phyloP scores from a whole-genome alignment of 768 basidiomycete species.

The Boletus pseudopeckii region DNA sequence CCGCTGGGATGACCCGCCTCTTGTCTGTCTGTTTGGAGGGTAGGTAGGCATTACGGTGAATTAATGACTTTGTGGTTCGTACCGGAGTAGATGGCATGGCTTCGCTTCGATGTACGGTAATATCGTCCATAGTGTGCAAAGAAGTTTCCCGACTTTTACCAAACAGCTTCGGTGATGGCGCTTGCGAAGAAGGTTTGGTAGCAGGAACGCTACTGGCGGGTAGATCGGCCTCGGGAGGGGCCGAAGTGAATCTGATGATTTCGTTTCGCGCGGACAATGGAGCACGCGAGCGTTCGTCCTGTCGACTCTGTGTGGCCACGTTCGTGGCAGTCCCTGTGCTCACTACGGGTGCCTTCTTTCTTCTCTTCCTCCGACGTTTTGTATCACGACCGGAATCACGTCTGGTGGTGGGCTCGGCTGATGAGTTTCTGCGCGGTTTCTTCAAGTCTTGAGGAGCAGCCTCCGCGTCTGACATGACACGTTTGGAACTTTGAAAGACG shows the following conservation, averaged over 20 bases:
- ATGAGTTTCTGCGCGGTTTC: slow-evolving; percentile 22
- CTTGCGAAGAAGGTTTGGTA: background rate
- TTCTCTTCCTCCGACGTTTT: slow-evolving; percentile 29
- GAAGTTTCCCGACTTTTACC: background rate
- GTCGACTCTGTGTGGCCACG: slow-evolving; percentile 5
- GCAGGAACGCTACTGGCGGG: background rate
- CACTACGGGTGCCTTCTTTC: slow-evolving; percentile 29
- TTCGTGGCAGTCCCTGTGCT: slow-evolving; percentile 2
- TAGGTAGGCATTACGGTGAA: slow-evolving; percentile 10
- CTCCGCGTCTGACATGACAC: slow-evolving; percentile 26
- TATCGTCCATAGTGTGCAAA: background rate
- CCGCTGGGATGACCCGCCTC: background rate
- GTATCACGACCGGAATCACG: slow-evolving; percentile 23
- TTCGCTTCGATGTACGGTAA: background rate
- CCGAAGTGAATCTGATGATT: slow-evolving; percentile 27
- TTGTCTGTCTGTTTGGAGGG: slow-evolving; percentile 9
- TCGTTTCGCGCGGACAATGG: slow-evolving; percentile 24
- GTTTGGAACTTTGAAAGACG: slow-evolving; percentile 8
- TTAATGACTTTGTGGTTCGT: background rate
- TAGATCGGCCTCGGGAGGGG: slow-evolving; percentile 11
- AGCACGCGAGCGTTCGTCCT: slow-evolving; percentile 11
- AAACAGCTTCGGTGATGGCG: background rate
- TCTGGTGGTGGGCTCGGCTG: slow-evolving; percentile 11
- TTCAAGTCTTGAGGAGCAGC: slow-evolving; percentile 18
- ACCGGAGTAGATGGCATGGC: slow-evolving; percentile 14